phyloP scores from a whole-genome alignment of 2,329 filamentous ascomycete genomes.

The Microdochium trichocladiopsis region DNA sequence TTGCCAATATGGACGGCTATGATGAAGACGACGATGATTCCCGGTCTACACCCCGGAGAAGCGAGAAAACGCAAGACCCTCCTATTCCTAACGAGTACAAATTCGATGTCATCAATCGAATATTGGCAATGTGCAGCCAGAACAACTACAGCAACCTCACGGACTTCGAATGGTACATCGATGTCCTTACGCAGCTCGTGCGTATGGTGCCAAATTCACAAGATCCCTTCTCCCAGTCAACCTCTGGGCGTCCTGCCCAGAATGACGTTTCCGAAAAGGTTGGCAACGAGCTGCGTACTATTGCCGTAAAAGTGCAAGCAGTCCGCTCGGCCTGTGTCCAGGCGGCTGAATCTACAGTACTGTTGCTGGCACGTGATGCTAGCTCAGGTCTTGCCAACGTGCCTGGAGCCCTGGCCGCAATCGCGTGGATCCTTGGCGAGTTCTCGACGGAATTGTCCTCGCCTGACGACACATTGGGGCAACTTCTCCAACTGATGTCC shows the following conservation, averaged over 20 bases:
- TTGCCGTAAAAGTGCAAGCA: constrained; percentile 84
- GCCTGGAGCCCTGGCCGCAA: constrained; percentile 63
- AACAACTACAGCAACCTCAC: constrained; percentile 79
- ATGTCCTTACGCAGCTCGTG: constrained; percentile 79
- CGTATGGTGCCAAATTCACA: constrained; percentile 55
- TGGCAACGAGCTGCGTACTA: constrained; percentile 79
- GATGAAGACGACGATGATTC: constrained; percentile 42
- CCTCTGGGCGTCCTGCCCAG: constrained; percentile 19
- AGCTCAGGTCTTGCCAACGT: constrained; percentile 49
- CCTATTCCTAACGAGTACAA: constrained; percentile 82
- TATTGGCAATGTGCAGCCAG: constrained; percentile 82
- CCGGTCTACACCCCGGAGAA: constrained; percentile 22
- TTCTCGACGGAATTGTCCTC: constrained; percentile 67
- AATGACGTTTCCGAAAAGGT: constrained; percentile 61
- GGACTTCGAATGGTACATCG: constrained; percentile 98
- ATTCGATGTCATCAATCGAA: constrained; percentile 71
- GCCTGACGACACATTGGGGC: constrained; percentile 65
- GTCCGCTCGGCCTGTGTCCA: constrained; percentile 74
- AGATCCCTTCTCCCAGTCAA: constrained; percentile 22
- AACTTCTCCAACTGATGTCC: constrained; percentile 62
- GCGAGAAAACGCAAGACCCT: constrained; percentile 32
- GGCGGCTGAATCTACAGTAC: constrained; percentile 72
- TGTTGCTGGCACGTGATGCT: constrained; percentile 45
- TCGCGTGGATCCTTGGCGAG: constrained; percentile 84
- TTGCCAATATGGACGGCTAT: constrained; percentile 32